Evolutionary conservation across 208 protist genomes (phyloP).

Genomic region (Porcisia deanei): DNA sequence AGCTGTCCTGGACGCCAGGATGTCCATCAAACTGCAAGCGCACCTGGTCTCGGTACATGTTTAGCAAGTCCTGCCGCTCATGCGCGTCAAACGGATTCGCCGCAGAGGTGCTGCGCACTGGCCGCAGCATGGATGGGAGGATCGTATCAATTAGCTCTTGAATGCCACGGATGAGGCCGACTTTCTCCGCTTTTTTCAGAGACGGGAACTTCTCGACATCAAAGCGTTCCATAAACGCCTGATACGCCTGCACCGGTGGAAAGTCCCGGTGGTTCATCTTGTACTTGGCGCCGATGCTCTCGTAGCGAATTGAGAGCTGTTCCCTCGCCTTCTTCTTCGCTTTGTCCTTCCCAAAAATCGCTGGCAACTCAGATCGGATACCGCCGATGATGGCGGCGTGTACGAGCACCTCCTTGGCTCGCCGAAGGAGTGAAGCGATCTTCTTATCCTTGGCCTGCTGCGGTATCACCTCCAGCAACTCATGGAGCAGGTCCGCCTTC

Average conservation of each 20-base stretch:
- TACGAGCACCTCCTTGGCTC: constrained; percentile 85
- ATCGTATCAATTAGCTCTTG: constrained; percentile 55
- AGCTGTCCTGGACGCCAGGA: constrained; percentile 32
- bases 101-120: constrained; percentile 34
- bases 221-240: constrained; percentile 60
- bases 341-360: constrained; percentile 78
- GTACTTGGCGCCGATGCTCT: constrained; percentile 52
- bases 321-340: constrained; percentile 60
- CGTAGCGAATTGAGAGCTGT: constrained; percentile 58
- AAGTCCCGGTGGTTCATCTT: constrained; percentile 68
- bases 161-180: constrained; percentile 45
- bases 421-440: constrained; percentile 89
- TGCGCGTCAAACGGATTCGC: constrained; percentile 30
- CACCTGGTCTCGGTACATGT: constrained; percentile 54
- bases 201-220: constrained; percentile 60
- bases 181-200: constrained; percentile 73
- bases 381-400: constrained; percentile 84
- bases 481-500: constrained; percentile 82
- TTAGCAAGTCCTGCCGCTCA: constrained; percentile 41
- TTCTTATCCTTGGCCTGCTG: constrained; percentile 84
- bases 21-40: constrained; percentile 32
- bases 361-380: constrained; percentile 68
- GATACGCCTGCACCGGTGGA: constrained; percentile 47
- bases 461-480: constrained; percentile 84
- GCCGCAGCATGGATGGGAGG: constrained; percentile 61